Percentiles rank a stretch among this genome's conserved stretches.
phyloP scores from a whole-genome alignment of 176 grass and related monocot species.

The Aegilops sharonensis region DNA sequence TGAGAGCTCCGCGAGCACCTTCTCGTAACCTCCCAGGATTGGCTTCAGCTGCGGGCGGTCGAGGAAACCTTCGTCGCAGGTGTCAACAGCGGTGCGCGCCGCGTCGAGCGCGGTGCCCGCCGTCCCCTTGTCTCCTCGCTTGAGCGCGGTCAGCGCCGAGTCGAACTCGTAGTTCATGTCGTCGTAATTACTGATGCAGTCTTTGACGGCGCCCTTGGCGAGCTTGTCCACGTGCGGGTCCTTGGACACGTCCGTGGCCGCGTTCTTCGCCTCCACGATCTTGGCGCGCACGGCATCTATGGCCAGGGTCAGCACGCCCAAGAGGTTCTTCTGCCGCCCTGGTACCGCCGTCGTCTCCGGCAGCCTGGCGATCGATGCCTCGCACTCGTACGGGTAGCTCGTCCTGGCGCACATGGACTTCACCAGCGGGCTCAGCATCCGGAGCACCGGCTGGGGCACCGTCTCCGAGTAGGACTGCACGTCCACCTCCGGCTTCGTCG shows the following conservation, averaged over 20 bases:
- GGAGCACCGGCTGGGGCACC: neutral
- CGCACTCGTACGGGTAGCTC: constrained; percentile 23
- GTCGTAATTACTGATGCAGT: constrained; percentile 47
- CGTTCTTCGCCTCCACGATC: neutral
- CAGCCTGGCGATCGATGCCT: constrained; percentile 29
- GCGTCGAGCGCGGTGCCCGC: constrained; percentile 34
- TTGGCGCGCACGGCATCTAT: constrained; percentile 41
- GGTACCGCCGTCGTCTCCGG: neutral
- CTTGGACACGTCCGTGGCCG: neutral
- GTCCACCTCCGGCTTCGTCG: neutral
- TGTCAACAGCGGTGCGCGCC: constrained; percentile 28
- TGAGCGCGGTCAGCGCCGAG: constrained; percentile 23
- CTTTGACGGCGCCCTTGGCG: neutral
- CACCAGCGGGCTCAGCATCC: constrained; percentile 17
- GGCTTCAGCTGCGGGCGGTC: constrained; percentile 20
- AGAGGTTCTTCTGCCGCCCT: constrained; percentile 4
- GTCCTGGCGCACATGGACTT: constrained; percentile 39
- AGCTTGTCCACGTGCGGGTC: neutral
- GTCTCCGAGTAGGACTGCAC: neutral
- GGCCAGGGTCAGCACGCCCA: constrained; percentile 36
- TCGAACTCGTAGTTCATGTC: constrained; percentile 32
- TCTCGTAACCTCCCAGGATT: constrained; percentile 29
- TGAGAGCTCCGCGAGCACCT: constrained; percentile 34
- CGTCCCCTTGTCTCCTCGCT: constrained; percentile 26
- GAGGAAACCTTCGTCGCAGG: constrained; percentile 51